Percentiles rank a stretch among this genome's conserved stretches.
Conservation (phyloP, 148 eudicot species). For the Fallopia convolvulus region DNA sequence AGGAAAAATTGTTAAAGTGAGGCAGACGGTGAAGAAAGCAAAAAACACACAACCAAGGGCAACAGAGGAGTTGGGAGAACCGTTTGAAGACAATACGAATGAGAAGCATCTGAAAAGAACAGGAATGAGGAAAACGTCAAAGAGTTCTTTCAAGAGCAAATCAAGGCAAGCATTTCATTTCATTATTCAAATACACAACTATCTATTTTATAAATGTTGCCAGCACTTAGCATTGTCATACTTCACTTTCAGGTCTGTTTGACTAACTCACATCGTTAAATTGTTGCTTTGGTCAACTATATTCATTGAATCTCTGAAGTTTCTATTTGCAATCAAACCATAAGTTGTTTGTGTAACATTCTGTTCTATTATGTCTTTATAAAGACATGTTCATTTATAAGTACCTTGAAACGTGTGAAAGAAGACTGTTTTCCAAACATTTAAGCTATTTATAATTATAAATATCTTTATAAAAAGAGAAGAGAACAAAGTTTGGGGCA, state of each 20-base stretch:
- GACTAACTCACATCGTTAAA: too few relatives aligned
- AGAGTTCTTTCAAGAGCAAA: slow-evolving; percentile 85
- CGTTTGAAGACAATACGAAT: slow-evolving; percentile 68
- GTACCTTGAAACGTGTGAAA: too few relatives aligned
- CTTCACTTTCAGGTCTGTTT: too few relatives aligned
- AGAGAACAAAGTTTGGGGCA: too few relatives aligned
- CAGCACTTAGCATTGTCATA: background rate
- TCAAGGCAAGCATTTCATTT: slow-evolving; percentile 46
- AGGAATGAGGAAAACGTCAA: slow-evolving; percentile 50
- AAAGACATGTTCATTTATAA: too few relatives aligned
- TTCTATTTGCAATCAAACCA: background rate
- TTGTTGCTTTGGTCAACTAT: background rate
- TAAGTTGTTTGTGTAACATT: background rate
- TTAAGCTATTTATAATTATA: too few relatives aligned
- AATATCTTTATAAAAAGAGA: too few relatives aligned
- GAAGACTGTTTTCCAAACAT: too few relatives aligned
- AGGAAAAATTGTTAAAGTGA: slow-evolving; percentile 40
- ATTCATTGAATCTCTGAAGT: background rate
- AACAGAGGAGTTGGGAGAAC: slow-evolving; percentile 62
- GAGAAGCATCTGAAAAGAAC: slow-evolving; percentile 55
- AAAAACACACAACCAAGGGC: slow-evolving; percentile 60
- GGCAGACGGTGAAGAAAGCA: slow-evolving; percentile 29
- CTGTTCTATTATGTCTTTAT: background rate
- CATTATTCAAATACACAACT: background rate
- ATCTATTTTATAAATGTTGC: background rate